Base-by-base conservation (phyloP, 495 filamentous ascomycete species). In the Saxophila tyrrhenica region DNA sequence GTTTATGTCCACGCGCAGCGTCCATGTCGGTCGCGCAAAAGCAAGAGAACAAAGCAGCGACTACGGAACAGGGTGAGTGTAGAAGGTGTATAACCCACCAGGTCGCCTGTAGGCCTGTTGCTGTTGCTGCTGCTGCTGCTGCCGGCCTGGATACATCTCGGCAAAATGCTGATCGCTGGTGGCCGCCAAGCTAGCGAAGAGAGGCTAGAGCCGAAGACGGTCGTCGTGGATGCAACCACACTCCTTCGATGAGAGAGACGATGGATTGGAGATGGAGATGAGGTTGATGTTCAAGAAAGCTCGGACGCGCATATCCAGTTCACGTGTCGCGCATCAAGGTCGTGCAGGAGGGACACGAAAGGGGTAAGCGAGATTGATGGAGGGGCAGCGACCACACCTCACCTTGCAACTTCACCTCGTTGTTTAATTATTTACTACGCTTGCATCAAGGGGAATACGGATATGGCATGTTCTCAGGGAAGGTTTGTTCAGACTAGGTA, bases 1-100 rank as follows among this genome's bases (percentile, higher is more conserved):
- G 50, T 19, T 54, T 46, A 54, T 57, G 50, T 22, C 52, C 32
- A 46, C 48, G 25, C 32, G 42, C n/a, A 3, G 24, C 41, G 15
- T 44, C 41, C 41, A 44, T 44, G 15, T 17, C 17, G 16, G 16
- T 5, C 17, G 41, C 41, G 35, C 35, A 39, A 39, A 16, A 44
- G 41, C 16, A 5, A 5, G 19, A 44, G 16, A 39, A 39, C 35
- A 39, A 39, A 39, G 35, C 35, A 39, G n/a, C n/a, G n/a, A n/a
- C 35, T 9, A 39, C 8, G 9, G 35, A 39, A 16, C 35, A 47
- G 51, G 43, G 54, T 25, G 13, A 46, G 8, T 10, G 42, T 9
- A 39, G 35, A 44, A 44, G 41, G 13, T 35, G 29, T 35, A 13
- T 35, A 3, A 44, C 41, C 41, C 41, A 44, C 41, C 41, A 44